Conservation (phyloP, 495 filamentous ascomycete genomes). For the Neurospora sublineolata region DNA sequence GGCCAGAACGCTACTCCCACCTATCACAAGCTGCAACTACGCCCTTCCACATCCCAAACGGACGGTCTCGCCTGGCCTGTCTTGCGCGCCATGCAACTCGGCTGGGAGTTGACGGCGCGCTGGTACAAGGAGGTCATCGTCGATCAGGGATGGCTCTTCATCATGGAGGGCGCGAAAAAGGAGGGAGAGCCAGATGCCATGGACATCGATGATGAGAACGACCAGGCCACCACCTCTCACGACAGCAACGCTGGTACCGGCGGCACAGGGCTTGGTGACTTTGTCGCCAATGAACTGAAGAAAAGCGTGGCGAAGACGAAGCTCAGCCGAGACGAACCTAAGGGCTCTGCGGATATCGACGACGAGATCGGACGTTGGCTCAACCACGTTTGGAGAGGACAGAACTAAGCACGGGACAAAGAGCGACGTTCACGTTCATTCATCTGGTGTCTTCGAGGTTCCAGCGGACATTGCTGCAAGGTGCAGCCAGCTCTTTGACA, state of each 20-base stretch:
- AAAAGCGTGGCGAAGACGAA: background rate
- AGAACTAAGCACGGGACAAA: background rate
- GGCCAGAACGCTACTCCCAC: background rate
- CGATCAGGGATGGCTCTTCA: background rate
- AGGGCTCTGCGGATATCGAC: background rate
- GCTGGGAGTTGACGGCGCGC: background rate
- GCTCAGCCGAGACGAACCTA: background rate
- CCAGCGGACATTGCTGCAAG: background rate
- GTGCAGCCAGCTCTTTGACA: background rate
- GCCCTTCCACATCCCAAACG: background rate
- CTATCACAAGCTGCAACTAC: background rate
- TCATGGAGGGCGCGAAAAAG: no score
- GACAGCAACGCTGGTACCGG: background rate
- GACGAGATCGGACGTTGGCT: background rate
- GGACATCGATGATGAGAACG: background rate
- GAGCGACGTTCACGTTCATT: background rate
- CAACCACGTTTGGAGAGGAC: background rate
- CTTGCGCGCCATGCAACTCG: background rate
- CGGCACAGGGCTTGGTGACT: background rate
- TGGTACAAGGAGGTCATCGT: background rate
- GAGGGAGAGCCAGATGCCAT: background rate
- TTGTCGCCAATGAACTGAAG: background rate
- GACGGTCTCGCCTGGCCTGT: background rate
- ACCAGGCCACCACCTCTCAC: background rate
- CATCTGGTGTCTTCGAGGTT: background rate